Base-by-base conservation (phyloP, 495 filamentous ascomycete species). In the Oleoguttula mirabilis region DNA sequence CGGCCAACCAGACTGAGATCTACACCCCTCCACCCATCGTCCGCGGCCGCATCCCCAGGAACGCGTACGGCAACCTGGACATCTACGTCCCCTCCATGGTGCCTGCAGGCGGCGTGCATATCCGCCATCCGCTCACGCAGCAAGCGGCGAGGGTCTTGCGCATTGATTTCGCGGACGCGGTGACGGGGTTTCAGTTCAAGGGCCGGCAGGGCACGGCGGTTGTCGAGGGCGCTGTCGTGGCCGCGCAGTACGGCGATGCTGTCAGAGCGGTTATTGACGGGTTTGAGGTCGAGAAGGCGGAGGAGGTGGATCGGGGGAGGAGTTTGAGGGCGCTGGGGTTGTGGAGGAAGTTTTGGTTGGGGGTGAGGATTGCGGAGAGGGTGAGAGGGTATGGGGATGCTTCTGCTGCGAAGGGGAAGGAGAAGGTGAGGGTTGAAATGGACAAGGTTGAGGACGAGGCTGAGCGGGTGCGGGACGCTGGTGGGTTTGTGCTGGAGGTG, bases 31-130 rank as follows among this genome's bases (percentile, higher is more conserved):
- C 84, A 15, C 77, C 86, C 0, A 80, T 96, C 7, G 62, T 79
- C 2, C 57, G 73, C 34, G 88, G 88, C 4, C 68, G 61, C 12
- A 71, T 99, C 7, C 90, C 88, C 3, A 82, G 79, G 47, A 99
- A 99, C 51, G 69, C 65, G 7, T 99, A 77, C 54, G 84, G 83
- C 0, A 99, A 99, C 51, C 54, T 96, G 31, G 90, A 96, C 56
- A 54, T 96, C 19, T 96, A 88, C 56, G 84, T 90, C 8, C 81
- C 88, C 1, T 85, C 76, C 47, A 99, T 99, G 90, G 67, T 95
- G 6, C 90, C 90, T 0, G 58, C 68, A 11, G 92, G 90, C 11
- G 90, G 79, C 1, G 67, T 70, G 27, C 84, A 99, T 56, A 66
- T 87, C 38, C 64, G 58, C 33, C 70, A 80, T 52, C 68, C 76